Base-by-base conservation (phyloP, 164 flowering plant species). In the Malania oleifera region DNA sequence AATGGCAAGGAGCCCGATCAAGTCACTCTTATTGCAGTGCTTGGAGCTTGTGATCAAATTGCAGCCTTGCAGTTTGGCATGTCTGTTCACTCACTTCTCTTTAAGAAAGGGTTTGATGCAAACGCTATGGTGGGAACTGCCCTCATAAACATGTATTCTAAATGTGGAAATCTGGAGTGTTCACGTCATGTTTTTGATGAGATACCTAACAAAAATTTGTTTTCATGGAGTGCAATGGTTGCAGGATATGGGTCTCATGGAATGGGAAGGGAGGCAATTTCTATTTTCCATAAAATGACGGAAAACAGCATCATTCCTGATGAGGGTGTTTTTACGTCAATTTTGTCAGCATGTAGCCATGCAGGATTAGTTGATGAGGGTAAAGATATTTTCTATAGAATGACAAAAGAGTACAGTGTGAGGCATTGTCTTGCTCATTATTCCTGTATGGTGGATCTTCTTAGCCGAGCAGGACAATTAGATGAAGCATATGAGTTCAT, bases 331-430 rank as follows among this genome's bases (percentile, higher is more conserved):
- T 62, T 76, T 64, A 73, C 77, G 45, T 71, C 80, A 2, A 68
- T 80, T 47, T 61, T 80, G 63, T 73, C 80, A 59, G 79, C 84
- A 27, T 79, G 81, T 63, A 75, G 81, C 56, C 84, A 77, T 63
- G 72, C 84, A 35, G 81, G 79, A 49, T 53, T 80, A 48, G 74
- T 80, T 29, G 60, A 53, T 13, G 76, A 75, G 62, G 81, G 80
- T 41, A 52, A 53, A 49, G 57, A 52, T 31, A 62, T 80, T 39
- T 77, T 77, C 66, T 26, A 71, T 28, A 57, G 52, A 44, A 77
- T 73, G 69, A 15, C 27, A 9, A 39, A 34, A 25, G 67, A 77
- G 27, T 71, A 62, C 62, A 62, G 56, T 57, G 14, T 73, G 22
- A 56, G 52, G 44, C 84, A 77, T 54, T 31, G 22, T 12, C 59